Evolutionary conservation across 306 rosid genomes (phyloP).

Genomic region (Quercus gilva): DNA sequence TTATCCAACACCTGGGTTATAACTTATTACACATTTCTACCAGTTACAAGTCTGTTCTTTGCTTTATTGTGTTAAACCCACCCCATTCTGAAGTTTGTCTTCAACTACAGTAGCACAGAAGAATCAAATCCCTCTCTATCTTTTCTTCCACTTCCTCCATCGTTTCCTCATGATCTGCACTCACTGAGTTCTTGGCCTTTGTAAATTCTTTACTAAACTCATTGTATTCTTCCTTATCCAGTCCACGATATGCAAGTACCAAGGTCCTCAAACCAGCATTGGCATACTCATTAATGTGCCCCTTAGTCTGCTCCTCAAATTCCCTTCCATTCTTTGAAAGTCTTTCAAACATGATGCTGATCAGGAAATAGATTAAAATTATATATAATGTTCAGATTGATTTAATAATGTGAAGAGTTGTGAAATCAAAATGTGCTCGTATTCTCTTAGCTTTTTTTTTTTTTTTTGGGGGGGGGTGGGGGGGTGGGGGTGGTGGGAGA

Average conservation of each 20-base stretch:
- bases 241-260: too few species aligned
- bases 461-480: too few species aligned
- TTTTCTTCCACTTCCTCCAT: conserved; percentile 63
- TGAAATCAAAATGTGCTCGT: too few species aligned
- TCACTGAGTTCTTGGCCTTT: too few species aligned
- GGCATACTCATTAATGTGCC: too few species aligned
- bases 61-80: conserved; percentile 28
- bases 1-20: too few species aligned
- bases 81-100: conserved; percentile 98
- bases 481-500: too few species aligned
- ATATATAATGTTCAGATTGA: neutral
- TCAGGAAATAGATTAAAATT: conserved; percentile 9
- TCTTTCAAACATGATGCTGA: conserved; percentile 92
- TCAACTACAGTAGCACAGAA: conserved; percentile 99
- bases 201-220: too few species aligned
- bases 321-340: conserved; percentile 75
- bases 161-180: conserved; percentile 46
- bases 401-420: neutral
- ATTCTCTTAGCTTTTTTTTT: too few species aligned
- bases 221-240: too few species aligned
- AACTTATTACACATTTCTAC: neutral
- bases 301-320: conserved; percentile 7
- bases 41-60: neutral
- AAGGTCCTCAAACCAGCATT: too few species aligned
- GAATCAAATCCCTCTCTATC: conserved; percentile 83